These are phyloP conservation scores for Magnusiomyces ingens DNA, from an alignment of 1,139 yeast species.

Conservation along the genomic window DNA sequence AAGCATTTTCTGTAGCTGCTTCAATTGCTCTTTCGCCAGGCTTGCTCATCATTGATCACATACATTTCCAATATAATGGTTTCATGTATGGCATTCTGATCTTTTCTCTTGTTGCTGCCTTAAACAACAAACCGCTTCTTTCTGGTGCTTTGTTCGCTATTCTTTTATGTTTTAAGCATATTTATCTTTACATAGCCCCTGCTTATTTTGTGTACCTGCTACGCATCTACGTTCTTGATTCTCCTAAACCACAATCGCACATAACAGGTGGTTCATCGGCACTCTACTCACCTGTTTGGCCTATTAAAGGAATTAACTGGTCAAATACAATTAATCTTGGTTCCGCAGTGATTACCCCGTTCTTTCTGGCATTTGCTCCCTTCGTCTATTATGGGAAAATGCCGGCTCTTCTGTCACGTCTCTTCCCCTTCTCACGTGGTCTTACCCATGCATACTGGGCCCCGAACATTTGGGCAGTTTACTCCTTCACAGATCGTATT, in stretches of 20 bases:
- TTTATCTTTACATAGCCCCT: slow-evolving; percentile 88
- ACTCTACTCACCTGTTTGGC: slow-evolving; percentile 10
- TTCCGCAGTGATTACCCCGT: slow-evolving; percentile 54
- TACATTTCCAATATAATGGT: slow-evolving; percentile 93
- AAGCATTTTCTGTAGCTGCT: slow-evolving; percentile 71
- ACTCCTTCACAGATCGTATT: slow-evolving; percentile 75
- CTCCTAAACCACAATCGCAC: slow-evolving; percentile 24
- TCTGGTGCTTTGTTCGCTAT: slow-evolving; percentile 72
- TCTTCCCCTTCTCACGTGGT: slow-evolving; percentile 93
- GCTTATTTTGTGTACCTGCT: slow-evolving; percentile 79
- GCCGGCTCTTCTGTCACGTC: slow-evolving; percentile 57
- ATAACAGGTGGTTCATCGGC: slow-evolving; percentile 1
- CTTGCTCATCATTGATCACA: slow-evolving; percentile 77
- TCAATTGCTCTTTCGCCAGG: slow-evolving; percentile 88
- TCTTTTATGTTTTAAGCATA: slow-evolving; percentile 87
- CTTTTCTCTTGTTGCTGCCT: slow-evolving; percentile 65
- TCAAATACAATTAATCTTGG: slow-evolving; percentile 55
- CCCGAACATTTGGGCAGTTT: slow-evolving; percentile 93
- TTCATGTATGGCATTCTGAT: slow-evolving; percentile 82
- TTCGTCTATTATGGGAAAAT: slow-evolving; percentile 58
- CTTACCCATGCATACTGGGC: slow-evolving; percentile 99
- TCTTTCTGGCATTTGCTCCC: slow-evolving; percentile 72
- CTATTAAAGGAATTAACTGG: slow-evolving; percentile 38
- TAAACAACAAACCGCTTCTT: slow-evolving; percentile 47
- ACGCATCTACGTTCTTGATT: slow-evolving; percentile 55